Base-by-base conservation (phyloP, 306 rosid species). In the Astragalus glycyphyllos region DNA sequence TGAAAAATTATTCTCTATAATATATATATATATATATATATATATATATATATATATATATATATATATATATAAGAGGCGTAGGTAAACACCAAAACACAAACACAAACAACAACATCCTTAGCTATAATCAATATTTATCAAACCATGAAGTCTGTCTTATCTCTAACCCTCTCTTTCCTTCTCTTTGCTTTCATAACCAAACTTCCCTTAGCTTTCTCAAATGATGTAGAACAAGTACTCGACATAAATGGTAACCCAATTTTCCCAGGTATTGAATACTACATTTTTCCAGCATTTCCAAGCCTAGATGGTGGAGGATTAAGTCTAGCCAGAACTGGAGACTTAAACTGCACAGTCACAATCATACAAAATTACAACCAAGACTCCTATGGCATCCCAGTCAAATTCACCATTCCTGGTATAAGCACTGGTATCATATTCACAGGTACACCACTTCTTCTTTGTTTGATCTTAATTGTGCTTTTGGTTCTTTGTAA, bases 121-220 rank as follows among this genome's bases (percentile, higher is more conserved):
- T 16, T 61, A 53, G 29, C 11, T 3, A 51, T 13, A 15, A 4
- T 6, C 1, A n/a, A n/a, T n/a, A 23, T 55, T 26, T 17, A 38
- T 35, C 31, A 37, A 10, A 66, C 15, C 1, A 67, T 67, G 72
- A 67, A 67, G 16, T 34, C 16, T 34, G 2, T 37, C 17, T 60
- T 17, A 11, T 11, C 75, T 5, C 5, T 44, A 3, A 40, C 58
- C 13, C 47, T 58, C 4, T 46, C 48, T 2, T 15, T 46, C 23
- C 37, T 71, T 47, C 2, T 69, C 26, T 71, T 71, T 46, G 34
- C 42, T 48, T 32, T 31, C 44, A 4, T 13, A 38, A 20, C 64
- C 9, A 69, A 40, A 1, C 2, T 53, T 7, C 50, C 57, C 13
- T 5, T 57, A 66, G 9, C n/a, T n/a, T n/a, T n/a, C n/a, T n/a